Base-by-base conservation (phyloP, 1,139 yeast genomes). In the Kurtzmaniella natalensis region DNA sequence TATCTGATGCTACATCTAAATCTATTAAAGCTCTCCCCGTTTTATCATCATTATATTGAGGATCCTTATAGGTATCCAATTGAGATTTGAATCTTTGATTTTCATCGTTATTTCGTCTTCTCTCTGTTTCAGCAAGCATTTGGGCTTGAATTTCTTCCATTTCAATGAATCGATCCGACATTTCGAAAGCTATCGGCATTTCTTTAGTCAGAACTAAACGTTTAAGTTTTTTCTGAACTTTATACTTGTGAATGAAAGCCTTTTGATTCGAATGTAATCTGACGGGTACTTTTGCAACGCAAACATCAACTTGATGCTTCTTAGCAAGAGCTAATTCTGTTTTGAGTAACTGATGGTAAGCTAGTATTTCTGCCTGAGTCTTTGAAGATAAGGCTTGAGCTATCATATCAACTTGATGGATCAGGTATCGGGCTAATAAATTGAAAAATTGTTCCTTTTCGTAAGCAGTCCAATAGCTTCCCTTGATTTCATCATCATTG, bases 141-240 rank as follows among this genome's bases (percentile, higher is more conserved):
- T 40, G 44, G 16, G 68, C 60, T 41, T 72, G 78, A 5, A 51
- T 48, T 28, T 72, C 72, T 47, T 78, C 85, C 51, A 71, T 55
- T 9, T 51, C 50, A 2, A 72, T 49, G 52, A 71, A 76, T 15
- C 56, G 55, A 14, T 61, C 62, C 38, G 72, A 65, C 70, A 78
- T 68, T 48, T 79, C 86, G 41, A 58, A 57, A 1, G 80, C 73
- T 2, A 63, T 57, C 1, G 84, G 84, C 18, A 78, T 51, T 3
- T 73, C 73, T 17, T 52, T 21, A 28, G 32, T 35, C 15, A 37
- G 34, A 9, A 32, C 27, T 19, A 35, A 32, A 18, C 19, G 5
- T 14, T 21, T 19, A 23, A 24, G 21, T 13, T 28, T 15, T 18
- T 31, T 23, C 21, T 18, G 26, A n/a, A 37, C 20, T 25, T 21